Evolutionary conservation across 495 filamentous ascomycete genomes (phyloP).

Genomic region (Astrothelium subdiscretum): DNA sequence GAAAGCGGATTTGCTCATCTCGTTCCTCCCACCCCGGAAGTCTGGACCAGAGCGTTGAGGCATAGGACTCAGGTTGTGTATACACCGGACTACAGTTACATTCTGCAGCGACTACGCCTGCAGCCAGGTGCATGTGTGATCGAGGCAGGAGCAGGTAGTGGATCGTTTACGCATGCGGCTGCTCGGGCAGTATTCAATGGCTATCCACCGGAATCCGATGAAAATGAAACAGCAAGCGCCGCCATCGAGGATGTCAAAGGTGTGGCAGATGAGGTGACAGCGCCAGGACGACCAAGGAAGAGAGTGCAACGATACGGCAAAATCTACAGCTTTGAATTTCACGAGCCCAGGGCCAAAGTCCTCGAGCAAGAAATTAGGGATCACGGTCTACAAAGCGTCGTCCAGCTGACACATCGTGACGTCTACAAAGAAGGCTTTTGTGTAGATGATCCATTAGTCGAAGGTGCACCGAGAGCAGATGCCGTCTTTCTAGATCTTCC

Average conservation of each 20-base stretch:
- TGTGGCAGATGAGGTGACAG: background rate
- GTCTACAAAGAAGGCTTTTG: constrained; percentile 80
- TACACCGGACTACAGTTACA: constrained; percentile 92
- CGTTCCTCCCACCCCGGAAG: constrained; percentile 80
- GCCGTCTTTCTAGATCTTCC: constrained; percentile 89
- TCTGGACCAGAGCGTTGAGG: constrained; percentile 81
- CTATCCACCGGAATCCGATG: constrained; percentile 33
- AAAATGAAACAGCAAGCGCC: background rate
- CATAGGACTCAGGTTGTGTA: constrained; percentile 97
- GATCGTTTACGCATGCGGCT: constrained; percentile 87
- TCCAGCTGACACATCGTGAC: constrained; percentile 79
- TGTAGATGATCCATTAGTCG: constrained; percentile 21
- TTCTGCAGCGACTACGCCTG: constrained; percentile 75
- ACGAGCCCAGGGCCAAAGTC: constrained; percentile 61
- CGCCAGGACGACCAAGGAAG: constrained; percentile 11
- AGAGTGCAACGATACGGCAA: constrained; percentile 45
- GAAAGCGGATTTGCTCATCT: constrained; percentile 80
- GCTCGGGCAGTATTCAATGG: constrained; percentile 82
- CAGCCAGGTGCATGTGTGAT: constrained; percentile 71
- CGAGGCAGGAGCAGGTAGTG: constrained; percentile 89
- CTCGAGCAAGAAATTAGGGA: constrained; percentile 60
- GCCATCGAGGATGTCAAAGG: background rate
- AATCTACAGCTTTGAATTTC: constrained; percentile 91
- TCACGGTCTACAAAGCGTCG: constrained; percentile 61
- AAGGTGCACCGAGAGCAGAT: constrained; percentile 50